phyloP scores from a whole-genome alignment of 192 early-diverging fungal species.

The Backusella luteola region DNA sequence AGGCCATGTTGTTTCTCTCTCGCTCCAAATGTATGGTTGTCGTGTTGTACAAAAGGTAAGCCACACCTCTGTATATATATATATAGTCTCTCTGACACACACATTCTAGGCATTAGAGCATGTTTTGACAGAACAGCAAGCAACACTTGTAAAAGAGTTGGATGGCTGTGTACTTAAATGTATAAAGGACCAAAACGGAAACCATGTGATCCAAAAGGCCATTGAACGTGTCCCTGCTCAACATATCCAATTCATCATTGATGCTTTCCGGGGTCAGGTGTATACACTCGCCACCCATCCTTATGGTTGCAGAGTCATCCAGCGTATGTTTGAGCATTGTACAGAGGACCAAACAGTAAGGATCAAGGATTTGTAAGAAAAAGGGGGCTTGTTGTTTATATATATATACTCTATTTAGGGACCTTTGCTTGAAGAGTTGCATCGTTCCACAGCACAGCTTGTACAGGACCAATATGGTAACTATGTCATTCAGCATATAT shows the following conservation, averaged over 20 bases:
- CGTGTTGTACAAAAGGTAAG: slow-evolving; percentile 92
- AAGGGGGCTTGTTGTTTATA: neutral
- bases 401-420: slow-evolving; percentile 31
- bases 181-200: slow-evolving; percentile 99
- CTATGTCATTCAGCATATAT: slow-evolving; percentile 98
- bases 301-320: slow-evolving; percentile 98
- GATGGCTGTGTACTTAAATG: slow-evolving; percentile 97
- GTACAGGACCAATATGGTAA: slow-evolving; percentile 99
- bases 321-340: slow-evolving; percentile 99
- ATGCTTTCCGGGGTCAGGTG: slow-evolving; percentile 96
- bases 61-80: neutral
- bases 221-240: slow-evolving; percentile 93
- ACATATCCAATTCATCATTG: slow-evolving; percentile 96
- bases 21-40: slow-evolving; percentile 99
- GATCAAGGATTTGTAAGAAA: neutral
- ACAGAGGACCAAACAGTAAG: slow-evolving; percentile 75
- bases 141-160: slow-evolving; percentile 84
- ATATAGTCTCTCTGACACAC: neutral
- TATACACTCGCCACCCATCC: slow-evolving; percentile 96
- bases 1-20: slow-evolving; percentile 88
- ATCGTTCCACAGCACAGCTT: slow-evolving; percentile 85
- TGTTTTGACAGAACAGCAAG: slow-evolving; percentile 89
- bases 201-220: slow-evolving; percentile 99
- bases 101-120: slow-evolving; percentile 78
- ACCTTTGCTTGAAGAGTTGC: slow-evolving; percentile 92